Evolutionary conservation across 192 early-diverging fungal genomes (phyloP).

Genomic region (Oehlia diaphana): DNA sequence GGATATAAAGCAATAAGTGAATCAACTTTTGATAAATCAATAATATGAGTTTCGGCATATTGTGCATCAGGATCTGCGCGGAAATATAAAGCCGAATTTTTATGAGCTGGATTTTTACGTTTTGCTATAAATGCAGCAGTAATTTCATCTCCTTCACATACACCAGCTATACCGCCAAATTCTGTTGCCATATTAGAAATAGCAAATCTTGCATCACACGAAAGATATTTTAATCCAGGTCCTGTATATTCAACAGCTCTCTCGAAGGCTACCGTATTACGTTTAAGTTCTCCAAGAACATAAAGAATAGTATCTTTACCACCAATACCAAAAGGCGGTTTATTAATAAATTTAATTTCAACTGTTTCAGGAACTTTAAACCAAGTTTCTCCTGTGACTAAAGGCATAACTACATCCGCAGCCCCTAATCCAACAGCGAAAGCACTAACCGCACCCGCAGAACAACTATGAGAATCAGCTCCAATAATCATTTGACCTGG

Average conservation of each 20-base stretch:
- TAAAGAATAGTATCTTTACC: conserved; percentile 82
- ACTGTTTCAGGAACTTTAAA: conserved; percentile 81
- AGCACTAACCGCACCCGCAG: conserved; percentile 75
- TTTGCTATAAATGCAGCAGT: conserved; percentile 73
- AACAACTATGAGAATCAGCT: conserved; percentile 82
- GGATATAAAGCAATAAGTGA: conserved; percentile 71
- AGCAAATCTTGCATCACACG: conserved; percentile 80
- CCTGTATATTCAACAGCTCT: conserved; percentile 80
- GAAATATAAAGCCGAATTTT: conserved; percentile 71
- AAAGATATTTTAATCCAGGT: conserved; percentile 73
- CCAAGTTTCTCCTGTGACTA: conserved; percentile 82
- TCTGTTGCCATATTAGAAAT: conserved; percentile 85
- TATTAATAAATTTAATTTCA: conserved; percentile 71
- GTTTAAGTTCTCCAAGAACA: conserved; percentile 78
- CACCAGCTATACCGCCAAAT: conserved; percentile 84
- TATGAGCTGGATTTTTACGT: conserved; percentile 71
- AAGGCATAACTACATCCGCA: conserved; percentile 80
- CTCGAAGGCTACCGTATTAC: conserved; percentile 81
- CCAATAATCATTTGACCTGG: conserved; percentile 80
- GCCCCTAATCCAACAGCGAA: conserved; percentile 81
- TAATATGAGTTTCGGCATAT: conserved; percentile 78
- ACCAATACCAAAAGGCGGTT: conserved; percentile 76
- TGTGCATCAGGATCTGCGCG: conserved; percentile 70
- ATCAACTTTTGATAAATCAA: conserved; percentile 70
- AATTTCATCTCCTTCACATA: conserved; percentile 74